Evolutionary conservation across 345 rosid species (phyloP), one percentile per base, ranked within the genome.

Genomic region (Triadica sebifera): DNA sequence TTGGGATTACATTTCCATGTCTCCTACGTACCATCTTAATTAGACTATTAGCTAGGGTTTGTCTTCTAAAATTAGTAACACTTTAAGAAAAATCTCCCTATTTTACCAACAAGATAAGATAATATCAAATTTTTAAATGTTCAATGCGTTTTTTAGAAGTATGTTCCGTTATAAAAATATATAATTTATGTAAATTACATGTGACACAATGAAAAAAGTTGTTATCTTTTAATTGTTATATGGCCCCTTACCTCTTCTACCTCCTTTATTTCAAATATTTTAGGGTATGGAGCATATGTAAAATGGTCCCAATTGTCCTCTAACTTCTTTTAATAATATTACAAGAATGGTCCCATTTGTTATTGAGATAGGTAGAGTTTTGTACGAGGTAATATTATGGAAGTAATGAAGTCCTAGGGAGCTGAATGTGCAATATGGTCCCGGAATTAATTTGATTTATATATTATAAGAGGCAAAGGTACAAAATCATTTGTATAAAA

Each of bases 271-370:
- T 17, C 4, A 15, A 3, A 5, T 59, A 29, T 39, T 60, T 59
- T 49, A 43, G 47, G 47, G 47, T 1, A 43, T 4, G 8, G 20
- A 74, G 63, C 12, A 10, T 67, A 61, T 20, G 64, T 53, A 38
- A 76, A 67, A 71, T 81, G 84, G 84, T 78, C 84, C 84, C 79
- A 56, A 10, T 51, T 50, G 68, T 59, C 29, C 67, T 39, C 17
- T 63, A 7, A 38, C 37, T 37, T 38, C 5, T 37, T 7, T 63
- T 63, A 19, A 8, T 3, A 20, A 58, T 29, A 29, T 58, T 3
- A 20, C 22, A 41, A 61, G 13, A 64, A 64, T 41, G 67, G 67
- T 64, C 67, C 67, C 25, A 5, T 15, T 19, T 16, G 67, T 6
- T 5, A 34, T 38, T 29, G 46, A 52, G 19, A 67, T 37, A 17